phyloP scores from a whole-genome alignment of 164 flowering plant genomes.

The Berberis thunbergii region DNA sequence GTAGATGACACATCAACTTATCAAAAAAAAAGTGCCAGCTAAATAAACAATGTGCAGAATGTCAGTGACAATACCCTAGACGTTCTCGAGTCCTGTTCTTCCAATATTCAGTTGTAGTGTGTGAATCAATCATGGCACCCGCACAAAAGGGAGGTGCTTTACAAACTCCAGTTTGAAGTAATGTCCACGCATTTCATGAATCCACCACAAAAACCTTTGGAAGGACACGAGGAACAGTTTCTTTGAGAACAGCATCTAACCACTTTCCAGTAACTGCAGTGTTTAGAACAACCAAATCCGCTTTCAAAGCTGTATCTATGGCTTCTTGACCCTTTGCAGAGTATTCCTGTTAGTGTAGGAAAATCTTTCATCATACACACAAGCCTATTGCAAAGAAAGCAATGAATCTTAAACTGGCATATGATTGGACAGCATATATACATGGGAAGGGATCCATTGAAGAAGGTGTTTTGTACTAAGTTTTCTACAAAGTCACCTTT shows the following conservation, averaged over 20 bases:
- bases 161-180: constrained; percentile 86
- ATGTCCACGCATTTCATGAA: constrained; percentile 99
- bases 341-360: constrained; percentile 38
- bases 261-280: constrained; percentile 99
- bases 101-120: constrained; percentile 90
- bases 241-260: constrained; percentile 87
- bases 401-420: not conserved
- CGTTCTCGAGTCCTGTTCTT: constrained; percentile 73
- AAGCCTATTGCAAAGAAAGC: not conserved
- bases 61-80: constrained; percentile 42
- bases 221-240: constrained; percentile 63
- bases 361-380: not conserved
- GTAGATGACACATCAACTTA: not conserved
- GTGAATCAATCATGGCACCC: constrained; percentile 97
- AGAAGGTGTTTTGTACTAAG: too few species aligned
- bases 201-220: constrained; percentile 99
- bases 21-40: not conserved
- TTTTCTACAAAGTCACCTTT: too few species aligned
- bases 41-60: not conserved
- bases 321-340: constrained; percentile 76
- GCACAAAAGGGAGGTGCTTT: constrained; percentile 95
- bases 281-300: constrained; percentile 86
- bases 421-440: too few species aligned
- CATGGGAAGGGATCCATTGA: not conserved
- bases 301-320: constrained; percentile 70